Evolutionary conservation across 805 yeast species (phyloP).

Genomic region (Kurtzmaniella fragi): DNA sequence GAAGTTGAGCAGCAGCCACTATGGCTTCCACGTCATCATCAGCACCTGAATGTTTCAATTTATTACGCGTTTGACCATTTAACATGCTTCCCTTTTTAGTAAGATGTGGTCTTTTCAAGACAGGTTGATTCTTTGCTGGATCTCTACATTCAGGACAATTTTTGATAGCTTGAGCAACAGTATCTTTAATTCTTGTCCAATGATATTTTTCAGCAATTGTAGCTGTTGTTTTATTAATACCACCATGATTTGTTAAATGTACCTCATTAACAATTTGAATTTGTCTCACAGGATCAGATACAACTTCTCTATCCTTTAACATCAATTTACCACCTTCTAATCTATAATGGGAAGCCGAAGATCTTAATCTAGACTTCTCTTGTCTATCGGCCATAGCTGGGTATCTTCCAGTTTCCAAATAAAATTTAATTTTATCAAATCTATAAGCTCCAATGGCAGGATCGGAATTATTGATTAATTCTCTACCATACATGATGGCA

Average conservation of each 20-base stretch:
- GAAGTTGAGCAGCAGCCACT: constrained; percentile 24
- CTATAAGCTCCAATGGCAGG: constrained; percentile 50
- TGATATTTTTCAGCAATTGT: constrained; percentile 74
- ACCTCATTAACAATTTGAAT: constrained; percentile 64
- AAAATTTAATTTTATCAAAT: constrained; percentile 73
- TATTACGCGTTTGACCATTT: not conserved
- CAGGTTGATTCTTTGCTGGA: constrained; percentile 16
- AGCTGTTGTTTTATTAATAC: constrained; percentile 84
- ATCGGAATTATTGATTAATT: constrained; percentile 54
- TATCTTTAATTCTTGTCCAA: constrained; percentile 88
- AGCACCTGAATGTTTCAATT: not conserved
- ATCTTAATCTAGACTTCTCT: constrained; percentile 83
- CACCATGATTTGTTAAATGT: constrained; percentile 72
- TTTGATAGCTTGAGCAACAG: constrained; percentile 74
- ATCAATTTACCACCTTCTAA: constrained; percentile 66
- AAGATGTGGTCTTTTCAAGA: not conserved
- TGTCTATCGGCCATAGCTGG: constrained; percentile 79
- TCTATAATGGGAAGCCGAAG: constrained; percentile 73
- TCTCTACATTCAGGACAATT: constrained; percentile 74
- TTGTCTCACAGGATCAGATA: constrained; percentile 71
- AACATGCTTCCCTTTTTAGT: not conserved
- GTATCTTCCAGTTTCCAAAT: constrained; percentile 78
- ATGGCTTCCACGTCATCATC: constrained; percentile 30
- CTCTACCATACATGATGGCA: constrained; percentile 79
- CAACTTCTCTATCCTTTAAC: constrained; percentile 79